phyloP scores from a whole-genome alignment of 257 asterid genomes.

The Solanum ahanhuiri region DNA sequence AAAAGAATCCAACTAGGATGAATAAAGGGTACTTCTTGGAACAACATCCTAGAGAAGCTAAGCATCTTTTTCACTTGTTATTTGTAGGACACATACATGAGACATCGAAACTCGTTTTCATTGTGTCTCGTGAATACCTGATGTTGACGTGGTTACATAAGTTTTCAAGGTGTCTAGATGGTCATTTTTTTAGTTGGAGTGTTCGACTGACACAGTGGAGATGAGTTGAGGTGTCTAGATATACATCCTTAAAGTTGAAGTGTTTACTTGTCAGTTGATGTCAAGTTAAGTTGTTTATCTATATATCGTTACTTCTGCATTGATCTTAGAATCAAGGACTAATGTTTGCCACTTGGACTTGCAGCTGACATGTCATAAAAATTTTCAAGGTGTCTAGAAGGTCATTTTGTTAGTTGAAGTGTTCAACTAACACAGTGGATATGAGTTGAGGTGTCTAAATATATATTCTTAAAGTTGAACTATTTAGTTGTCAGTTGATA shows the following conservation, averaged over 20 bases:
- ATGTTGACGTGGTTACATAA: fast-evolving
- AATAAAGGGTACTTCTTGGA: conserved; percentile 46
- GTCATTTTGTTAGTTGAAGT: not conserved
- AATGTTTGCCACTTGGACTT: conserved; percentile 28
- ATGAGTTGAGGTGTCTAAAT: fast-evolving
- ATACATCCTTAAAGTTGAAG: not conserved
- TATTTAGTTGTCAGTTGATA: fast-evolving
- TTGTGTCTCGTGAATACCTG: not conserved
- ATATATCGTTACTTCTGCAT: not conserved
- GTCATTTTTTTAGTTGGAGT: not conserved
- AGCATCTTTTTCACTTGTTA: conserved; percentile 54
- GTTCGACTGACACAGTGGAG: fast-evolving
- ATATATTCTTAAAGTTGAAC: not conserved
- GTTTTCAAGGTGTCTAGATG: not conserved
- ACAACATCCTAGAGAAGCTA: conserved; percentile 75
- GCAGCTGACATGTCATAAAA: not conserved
- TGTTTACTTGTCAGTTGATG: fast-evolving
- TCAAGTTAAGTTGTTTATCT: not conserved
- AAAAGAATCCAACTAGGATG: conserved; percentile 57
- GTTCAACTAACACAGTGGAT: fast-evolving
- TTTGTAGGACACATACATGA: not conserved
- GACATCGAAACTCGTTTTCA: not conserved
- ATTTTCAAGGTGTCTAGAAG: not conserved
- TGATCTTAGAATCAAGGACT: conserved; percentile 24
- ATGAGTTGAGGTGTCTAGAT: not conserved